Percentiles rank a stretch among this genome's conserved stretches.
Evolutionary conservation across 2,329 filamentous ascomycete genomes (phyloP).

Genomic region (Calonectria crousiana): DNA sequence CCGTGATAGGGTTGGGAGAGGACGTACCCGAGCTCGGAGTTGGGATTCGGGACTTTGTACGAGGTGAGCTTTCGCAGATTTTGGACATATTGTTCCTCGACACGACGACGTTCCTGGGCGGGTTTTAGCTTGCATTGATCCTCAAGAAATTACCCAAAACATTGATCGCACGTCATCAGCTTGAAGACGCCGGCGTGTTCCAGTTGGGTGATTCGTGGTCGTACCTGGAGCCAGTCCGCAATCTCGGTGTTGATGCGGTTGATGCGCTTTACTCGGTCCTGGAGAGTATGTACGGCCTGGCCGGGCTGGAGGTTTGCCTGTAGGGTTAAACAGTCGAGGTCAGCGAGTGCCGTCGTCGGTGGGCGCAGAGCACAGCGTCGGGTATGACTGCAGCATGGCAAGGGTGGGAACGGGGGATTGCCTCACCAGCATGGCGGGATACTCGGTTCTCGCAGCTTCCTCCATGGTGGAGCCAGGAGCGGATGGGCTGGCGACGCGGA

Average conservation of each 20-base stretch:
- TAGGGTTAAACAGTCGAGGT: slow-evolving; percentile 32
- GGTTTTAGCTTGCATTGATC: slow-evolving; percentile 27
- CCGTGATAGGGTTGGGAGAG: not conserved
- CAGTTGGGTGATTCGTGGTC: slow-evolving; percentile 31
- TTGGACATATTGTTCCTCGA: slow-evolving; percentile 91
- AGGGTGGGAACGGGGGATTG: slow-evolving; percentile 19
- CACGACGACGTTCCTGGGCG: slow-evolving; percentile 85
- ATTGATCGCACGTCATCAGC: not conserved
- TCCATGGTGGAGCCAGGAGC: slow-evolving; percentile 68
- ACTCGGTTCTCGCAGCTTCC: slow-evolving; percentile 86
- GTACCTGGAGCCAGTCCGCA: slow-evolving; percentile 96
- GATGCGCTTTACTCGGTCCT: slow-evolving; percentile 90
- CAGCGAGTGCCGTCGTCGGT: slow-evolving; percentile 24
- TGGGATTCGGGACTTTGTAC: slow-evolving; percentile 79
- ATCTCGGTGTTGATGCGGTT: slow-evolving; percentile 89
- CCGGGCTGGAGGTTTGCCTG: slow-evolving; percentile 84
- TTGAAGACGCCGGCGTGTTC: not conserved
- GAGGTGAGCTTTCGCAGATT: slow-evolving; percentile 84
- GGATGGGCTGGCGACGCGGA: slow-evolving; percentile 18
- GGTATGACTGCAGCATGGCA: slow-evolving; percentile 10
- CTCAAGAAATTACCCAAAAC: not conserved
- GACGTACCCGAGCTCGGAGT: slow-evolving; percentile 87
- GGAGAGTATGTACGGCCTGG: slow-evolving; percentile 85
- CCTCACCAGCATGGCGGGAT: slow-evolving; percentile 93
- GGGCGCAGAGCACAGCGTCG: not conserved